phyloP scores from a whole-genome alignment of 2,329 filamentous ascomycete genomes.

The Cladosporium colombiae region DNA sequence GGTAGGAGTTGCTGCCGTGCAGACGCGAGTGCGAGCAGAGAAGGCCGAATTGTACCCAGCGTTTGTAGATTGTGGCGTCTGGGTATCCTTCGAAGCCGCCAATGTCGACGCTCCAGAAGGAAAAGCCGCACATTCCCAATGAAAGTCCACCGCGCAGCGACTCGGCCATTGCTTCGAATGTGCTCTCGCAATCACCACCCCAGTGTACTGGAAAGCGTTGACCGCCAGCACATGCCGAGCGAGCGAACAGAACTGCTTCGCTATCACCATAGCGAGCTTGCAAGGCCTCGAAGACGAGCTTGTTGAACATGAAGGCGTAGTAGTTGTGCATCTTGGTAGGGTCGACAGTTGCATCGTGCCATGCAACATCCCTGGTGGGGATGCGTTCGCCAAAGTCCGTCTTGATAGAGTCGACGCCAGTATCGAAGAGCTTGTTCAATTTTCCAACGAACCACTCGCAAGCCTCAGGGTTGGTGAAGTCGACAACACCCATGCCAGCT shows the following conservation, averaged over 20 bases:
- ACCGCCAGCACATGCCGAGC: conserved; percentile 66
- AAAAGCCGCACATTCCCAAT: conserved; percentile 64
- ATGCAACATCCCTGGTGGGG: conserved; percentile 64
- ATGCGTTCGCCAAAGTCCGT: conserved; percentile 76
- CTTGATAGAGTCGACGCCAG: conserved; percentile 72
- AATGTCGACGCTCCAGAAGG: conserved; percentile 71
- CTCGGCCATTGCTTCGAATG: conserved; percentile 72
- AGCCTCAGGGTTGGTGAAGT: conserved; percentile 72
- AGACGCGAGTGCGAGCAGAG: conserved; percentile 70
- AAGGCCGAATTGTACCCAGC: conserved; percentile 75
- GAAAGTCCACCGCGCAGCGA: conserved; percentile 66
- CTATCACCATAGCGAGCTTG: conserved; percentile 53
- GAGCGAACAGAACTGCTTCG: conserved; percentile 66
- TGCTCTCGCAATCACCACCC: conserved; percentile 76
- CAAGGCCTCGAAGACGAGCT: conserved; percentile 66
- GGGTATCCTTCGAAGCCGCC: conserved; percentile 71
- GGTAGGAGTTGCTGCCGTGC: conserved; percentile 69
- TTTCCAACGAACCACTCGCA: conserved; percentile 65
- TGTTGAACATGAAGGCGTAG: conserved; percentile 74
- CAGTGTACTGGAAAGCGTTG: conserved; percentile 69
- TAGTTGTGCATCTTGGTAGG: conserved; percentile 73
- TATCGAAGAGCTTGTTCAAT: conserved; percentile 64
- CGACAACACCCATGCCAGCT: conserved; percentile 72
- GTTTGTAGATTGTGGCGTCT: conserved; percentile 66
- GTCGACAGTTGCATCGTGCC: conserved; percentile 62